phyloP scores from a whole-genome alignment of 768 basidiomycete genomes.

The Leccinum subtestaceum region DNA sequence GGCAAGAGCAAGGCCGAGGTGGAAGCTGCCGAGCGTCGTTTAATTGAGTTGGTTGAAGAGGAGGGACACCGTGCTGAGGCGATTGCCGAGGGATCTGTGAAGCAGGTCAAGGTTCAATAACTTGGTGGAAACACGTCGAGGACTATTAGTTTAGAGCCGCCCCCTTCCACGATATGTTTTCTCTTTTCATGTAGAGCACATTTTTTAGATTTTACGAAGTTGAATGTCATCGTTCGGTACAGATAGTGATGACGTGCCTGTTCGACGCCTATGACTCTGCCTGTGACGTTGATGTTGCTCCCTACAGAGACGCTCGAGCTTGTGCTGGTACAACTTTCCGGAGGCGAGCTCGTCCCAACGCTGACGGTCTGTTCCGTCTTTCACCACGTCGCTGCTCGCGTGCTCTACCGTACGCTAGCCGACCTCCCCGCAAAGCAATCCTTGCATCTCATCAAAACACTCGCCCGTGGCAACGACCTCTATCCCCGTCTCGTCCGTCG shows the following conservation, averaged over 20 bases:
- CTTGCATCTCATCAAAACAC: constrained; percentile 39
- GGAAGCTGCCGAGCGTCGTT: constrained; percentile 53
- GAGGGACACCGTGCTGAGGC: constrained; percentile 74
- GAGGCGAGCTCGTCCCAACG: constrained; percentile 24
- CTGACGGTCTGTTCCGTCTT: constrained; percentile 27
- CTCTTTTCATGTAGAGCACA: too few relatives aligned
- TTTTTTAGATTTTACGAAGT: too few relatives aligned
- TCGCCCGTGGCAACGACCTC: constrained; percentile 35
- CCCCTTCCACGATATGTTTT: too few relatives aligned
- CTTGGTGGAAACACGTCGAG: not conserved
- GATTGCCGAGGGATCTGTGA: constrained; percentile 39
- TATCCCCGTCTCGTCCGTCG: constrained; percentile 42
- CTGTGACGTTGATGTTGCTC: not conserved
- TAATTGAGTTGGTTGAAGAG: constrained; percentile 67
- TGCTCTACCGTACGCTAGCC: constrained; percentile 38
- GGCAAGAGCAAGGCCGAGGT: constrained; percentile 52
- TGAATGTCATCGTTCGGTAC: too few relatives aligned
- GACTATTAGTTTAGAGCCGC: too few relatives aligned
- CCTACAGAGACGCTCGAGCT: constrained; percentile 34
- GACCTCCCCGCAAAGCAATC: constrained; percentile 31
- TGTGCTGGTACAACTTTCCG: constrained; percentile 26
- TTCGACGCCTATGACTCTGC: too few relatives aligned
- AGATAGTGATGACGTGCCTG: too few relatives aligned
- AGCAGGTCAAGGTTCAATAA: constrained; percentile 30
- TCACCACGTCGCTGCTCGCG: constrained; percentile 29